phyloP scores from a whole-genome alignment of 1,284 basidiomycete species.

The Athelia psychrophila region DNA sequence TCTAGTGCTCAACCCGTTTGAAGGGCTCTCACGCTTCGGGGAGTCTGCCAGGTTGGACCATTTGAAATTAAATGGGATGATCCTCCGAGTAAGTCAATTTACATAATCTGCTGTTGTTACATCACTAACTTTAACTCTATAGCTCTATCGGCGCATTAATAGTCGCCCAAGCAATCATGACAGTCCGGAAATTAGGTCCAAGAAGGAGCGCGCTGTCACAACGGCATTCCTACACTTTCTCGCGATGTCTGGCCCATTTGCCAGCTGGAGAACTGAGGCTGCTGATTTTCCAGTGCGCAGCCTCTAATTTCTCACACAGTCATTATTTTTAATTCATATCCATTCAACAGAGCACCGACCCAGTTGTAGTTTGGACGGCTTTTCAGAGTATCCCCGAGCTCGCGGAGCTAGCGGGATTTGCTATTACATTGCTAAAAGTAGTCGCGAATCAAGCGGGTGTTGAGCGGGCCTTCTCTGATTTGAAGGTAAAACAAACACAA shows the following conservation, averaged over 20 bases:
- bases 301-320: neutral
- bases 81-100: neutral
- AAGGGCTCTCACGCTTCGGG: no score
- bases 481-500: constrained; percentile 8
- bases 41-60: no score
- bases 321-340: neutral
- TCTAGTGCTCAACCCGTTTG: no score
- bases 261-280: constrained; percentile 1
- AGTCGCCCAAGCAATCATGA: neutral
- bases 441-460: constrained; percentile 5
- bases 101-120: no score
- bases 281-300: neutral
- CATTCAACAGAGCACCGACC: constrained; percentile 4
- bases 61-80: neutral
- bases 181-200: neutral
- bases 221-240: constrained; percentile 1
- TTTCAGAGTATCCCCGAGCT: constrained; percentile 1
- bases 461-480: constrained; percentile 9
- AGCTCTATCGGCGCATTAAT: neutral
- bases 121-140: neutral
- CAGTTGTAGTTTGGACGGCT: constrained; percentile 5
- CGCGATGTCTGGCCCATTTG: constrained; percentile 1
- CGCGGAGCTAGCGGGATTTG: constrained; percentile 8
- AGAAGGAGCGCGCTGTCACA: neutral
- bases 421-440: constrained; percentile 4